Conservation (phyloP, 139 green algal genomes). For the Yamagishiella unicocca region DNA sequence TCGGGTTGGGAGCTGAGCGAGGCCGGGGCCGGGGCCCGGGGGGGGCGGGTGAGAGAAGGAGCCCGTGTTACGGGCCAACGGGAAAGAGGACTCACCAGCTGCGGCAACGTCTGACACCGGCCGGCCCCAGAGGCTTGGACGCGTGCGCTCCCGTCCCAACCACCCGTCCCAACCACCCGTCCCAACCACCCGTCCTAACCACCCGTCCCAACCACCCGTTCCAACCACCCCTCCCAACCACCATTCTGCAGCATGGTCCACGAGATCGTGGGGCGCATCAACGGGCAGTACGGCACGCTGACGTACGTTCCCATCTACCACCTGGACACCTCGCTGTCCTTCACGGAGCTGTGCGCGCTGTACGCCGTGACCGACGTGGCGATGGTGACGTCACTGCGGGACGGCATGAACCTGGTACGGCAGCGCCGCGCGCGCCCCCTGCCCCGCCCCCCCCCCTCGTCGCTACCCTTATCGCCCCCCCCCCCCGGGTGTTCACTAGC, state of each 20-base stretch:
- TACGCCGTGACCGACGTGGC: conserved; percentile 88
- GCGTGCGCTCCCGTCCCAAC: not conserved
- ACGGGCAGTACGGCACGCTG: conserved; percentile 96
- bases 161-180: not conserved
- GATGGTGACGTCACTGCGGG: conserved; percentile 72
- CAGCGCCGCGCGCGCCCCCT: not conserved
- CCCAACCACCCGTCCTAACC: not conserved
- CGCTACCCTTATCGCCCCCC: not conserved
- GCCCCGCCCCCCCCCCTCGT: not conserved
- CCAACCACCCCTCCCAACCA: not conserved
- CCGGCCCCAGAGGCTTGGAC: too few relatives aligned
- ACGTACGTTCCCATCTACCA: conserved; percentile 99
- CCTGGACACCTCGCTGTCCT: conserved; percentile 91
- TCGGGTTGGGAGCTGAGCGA: not conserved
- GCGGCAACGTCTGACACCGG: too few relatives aligned
- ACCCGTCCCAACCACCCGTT: not conserved
- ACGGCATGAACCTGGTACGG: conserved; percentile 91
- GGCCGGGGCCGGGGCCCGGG: too few relatives aligned
- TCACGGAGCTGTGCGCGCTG: conserved; percentile 96
- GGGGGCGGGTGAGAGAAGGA: not conserved
- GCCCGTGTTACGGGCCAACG: too few relatives aligned
- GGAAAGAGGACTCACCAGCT: too few relatives aligned
- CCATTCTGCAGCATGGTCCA: conserved; percentile 86
- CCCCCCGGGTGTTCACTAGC: not conserved
- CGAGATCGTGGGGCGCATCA: conserved; percentile 99